Percentiles rank a stretch among this genome's conserved stretches.
Evolutionary conservation across 2,329 filamentous ascomycete species (phyloP).

Genomic region (Mollisiaceae sp.): DNA sequence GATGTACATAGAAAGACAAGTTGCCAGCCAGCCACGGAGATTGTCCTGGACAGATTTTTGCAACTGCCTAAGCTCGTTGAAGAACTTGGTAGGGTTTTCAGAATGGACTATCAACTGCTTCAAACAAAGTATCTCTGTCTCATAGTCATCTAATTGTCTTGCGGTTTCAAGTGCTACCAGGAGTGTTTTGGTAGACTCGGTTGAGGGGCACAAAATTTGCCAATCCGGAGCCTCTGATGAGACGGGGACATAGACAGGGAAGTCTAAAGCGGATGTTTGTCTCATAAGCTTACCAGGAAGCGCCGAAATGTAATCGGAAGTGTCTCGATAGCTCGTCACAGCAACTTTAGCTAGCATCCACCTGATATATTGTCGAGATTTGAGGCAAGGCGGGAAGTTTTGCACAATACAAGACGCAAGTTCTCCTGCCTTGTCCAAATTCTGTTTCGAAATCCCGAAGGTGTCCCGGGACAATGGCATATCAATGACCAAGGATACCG

Average conservation of each 20-base stretch:
- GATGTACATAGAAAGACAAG: neutral
- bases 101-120: neutral
- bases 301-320: neutral
- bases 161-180: neutral
- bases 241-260: neutral
- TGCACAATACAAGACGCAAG: neutral
- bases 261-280: neutral
- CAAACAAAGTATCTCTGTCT: neutral
- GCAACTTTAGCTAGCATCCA: constrained; percentile 5
- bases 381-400: neutral
- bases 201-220: neutral
- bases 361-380: neutral
- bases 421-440: neutral
- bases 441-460: neutral
- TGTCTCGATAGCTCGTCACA: neutral
- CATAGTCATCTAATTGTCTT: neutral
- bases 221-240: neutral
- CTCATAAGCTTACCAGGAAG: neutral
- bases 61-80: neutral
- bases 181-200: neutral
- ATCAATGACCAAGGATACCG: neutral
- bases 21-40: neutral
- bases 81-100: neutral
- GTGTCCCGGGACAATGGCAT: neutral
- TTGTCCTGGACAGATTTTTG: neutral